phyloP scores from a whole-genome alignment of 371 early-diverging fungal species.

The Rhizopus delemar region DNA sequence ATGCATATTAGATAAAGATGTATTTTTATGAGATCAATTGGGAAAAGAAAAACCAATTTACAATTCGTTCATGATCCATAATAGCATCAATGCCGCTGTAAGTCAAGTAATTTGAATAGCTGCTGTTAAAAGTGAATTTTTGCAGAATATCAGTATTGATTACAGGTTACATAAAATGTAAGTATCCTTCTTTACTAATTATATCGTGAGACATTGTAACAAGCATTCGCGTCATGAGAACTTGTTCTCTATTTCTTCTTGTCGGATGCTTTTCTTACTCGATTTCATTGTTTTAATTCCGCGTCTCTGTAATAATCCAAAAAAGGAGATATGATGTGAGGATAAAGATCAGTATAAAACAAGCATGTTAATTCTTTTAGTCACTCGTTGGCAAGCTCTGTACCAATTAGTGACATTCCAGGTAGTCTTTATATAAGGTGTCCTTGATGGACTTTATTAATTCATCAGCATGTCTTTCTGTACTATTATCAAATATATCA shows the following conservation, averaged over 20 bases:
- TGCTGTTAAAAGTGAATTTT: constrained; percentile 48
- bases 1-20: no score
- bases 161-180: constrained; percentile 35
- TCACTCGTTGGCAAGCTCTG: constrained; percentile 46
- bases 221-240: constrained; percentile 66
- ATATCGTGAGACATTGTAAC: constrained; percentile 58
- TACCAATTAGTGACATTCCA: constrained; percentile 56
- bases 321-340: constrained; percentile 50
- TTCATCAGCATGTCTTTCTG: constrained; percentile 44
- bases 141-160: constrained; percentile 68
- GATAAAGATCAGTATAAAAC: constrained; percentile 45
- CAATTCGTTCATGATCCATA: constrained; percentile 64
- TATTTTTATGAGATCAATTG: no score
- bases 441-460: constrained; percentile 53
- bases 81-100: constrained; percentile 66
- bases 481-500: constrained; percentile 41
- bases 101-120: constrained; percentile 51
- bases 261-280: constrained; percentile 45
- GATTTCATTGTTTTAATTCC: constrained; percentile 32
- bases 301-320: constrained; percentile 48
- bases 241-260: constrained; percentile 54
- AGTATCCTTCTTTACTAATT: background rate
- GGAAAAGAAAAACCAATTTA: constrained; percentile 23
- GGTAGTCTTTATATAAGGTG: constrained; percentile 52
- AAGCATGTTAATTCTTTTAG: constrained; percentile 42